phyloP scores from a whole-genome alignment of 164 flowering plant species.

The Umbilicus rupestris region DNA sequence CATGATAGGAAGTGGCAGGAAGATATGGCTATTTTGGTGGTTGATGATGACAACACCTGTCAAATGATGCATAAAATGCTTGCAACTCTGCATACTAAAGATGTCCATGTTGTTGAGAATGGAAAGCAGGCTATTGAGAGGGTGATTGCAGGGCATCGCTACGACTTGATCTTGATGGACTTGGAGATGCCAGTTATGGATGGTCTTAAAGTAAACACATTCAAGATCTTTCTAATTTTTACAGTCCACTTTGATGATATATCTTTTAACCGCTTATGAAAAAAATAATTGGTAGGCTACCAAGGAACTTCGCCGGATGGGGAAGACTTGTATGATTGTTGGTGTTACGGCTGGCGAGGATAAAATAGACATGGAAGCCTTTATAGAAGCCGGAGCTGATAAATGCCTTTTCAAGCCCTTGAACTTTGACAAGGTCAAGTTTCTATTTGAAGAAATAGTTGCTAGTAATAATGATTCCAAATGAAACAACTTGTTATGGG shows the following conservation, averaged over 20 bases:
- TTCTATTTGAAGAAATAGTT: not conserved
- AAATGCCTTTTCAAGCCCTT: slow-evolving; percentile 15
- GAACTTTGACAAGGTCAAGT: not conserved
- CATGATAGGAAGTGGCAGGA: too few species aligned
- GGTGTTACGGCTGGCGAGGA: slow-evolving; percentile 14
- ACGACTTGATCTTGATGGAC: slow-evolving; percentile 26
- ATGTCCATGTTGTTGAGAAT: slow-evolving; percentile 15
- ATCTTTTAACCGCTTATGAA: not conserved
- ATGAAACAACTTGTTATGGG: too few species aligned
- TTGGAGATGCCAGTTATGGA: slow-evolving; percentile 35
- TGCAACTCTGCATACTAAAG: slow-evolving; percentile 9
- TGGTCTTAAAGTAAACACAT: slow-evolving; percentile 19
- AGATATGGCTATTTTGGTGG: slow-evolving; percentile 18
- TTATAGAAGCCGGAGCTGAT: slow-evolving; percentile 17
- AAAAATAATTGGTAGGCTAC: slow-evolving; percentile 16
- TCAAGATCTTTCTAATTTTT: not conserved
- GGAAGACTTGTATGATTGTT: slow-evolving; percentile 11
- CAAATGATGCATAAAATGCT: slow-evolving; percentile 16
- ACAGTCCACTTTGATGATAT: not conserved
- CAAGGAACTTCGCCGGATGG: slow-evolving; percentile 16
- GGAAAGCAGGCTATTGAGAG: slow-evolving; percentile 26
- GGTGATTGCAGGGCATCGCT: slow-evolving; percentile 8
- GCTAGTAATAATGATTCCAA: not conserved
- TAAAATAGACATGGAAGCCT: not conserved
- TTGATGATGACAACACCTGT: slow-evolving; percentile 19